Evolutionary conservation across 345 rosid genomes (phyloP).

Genomic region (Gossypioides kirkii): DNA sequence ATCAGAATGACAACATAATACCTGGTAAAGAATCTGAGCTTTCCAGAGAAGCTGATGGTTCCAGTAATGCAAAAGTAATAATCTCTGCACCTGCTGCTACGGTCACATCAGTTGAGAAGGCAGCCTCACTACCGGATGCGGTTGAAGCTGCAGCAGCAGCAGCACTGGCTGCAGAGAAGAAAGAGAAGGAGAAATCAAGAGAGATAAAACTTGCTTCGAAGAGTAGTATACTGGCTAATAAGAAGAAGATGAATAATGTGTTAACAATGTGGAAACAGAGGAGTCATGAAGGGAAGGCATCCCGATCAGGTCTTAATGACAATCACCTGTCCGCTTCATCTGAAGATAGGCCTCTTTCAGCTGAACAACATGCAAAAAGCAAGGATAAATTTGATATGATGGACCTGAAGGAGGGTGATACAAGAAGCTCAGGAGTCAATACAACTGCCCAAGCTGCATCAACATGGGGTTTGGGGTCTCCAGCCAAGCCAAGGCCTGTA

Average conservation of each 20-base stretch:
- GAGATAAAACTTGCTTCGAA: conserved; percentile 92
- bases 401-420: conserved; percentile 33
- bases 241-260: conserved; percentile 91
- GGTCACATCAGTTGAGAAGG: conserved; percentile 55
- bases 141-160: conserved; percentile 99
- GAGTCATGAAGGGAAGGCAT: conserved; percentile 76
- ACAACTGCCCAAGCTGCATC: conserved; percentile 27
- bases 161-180: conserved; percentile 95
- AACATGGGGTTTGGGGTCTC: conserved; percentile 31
- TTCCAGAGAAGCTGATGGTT: conserved; percentile 45
- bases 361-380: conserved; percentile 40
- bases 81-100: conserved; percentile 91
- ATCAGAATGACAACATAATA: conserved; percentile 52
- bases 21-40: conserved; percentile 50
- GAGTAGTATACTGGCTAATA: conserved; percentile 80
- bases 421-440: conserved; percentile 29
- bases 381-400: conserved; percentile 47
- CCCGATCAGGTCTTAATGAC: conserved; percentile 58
- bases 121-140: conserved; percentile 80
- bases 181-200: conserved; percentile 84
- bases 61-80: conserved; percentile 56
- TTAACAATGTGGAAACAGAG: conserved; percentile 95
- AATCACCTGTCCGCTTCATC: conserved; percentile 35
- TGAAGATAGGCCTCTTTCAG: conserved; percentile 45
- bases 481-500: conserved; percentile 46